Evolutionary conservation across 2,329 filamentous ascomycete species (phyloP), one percentile per base, ranked within the genome.

Genomic region (Cladosporium cucumerinum): DNA sequence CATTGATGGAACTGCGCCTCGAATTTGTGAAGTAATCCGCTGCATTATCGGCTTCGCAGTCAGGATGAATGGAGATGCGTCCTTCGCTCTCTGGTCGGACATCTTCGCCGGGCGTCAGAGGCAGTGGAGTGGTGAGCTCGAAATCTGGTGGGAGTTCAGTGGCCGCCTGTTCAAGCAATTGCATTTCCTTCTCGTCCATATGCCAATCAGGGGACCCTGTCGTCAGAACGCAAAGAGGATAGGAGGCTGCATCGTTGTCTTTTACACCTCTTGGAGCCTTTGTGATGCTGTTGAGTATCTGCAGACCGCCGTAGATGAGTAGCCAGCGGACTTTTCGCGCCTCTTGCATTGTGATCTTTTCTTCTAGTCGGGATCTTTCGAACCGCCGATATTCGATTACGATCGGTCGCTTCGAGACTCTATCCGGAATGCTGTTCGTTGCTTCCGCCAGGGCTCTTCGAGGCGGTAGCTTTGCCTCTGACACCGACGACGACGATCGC

Each of bases 291-390:
- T 85, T 82, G 1, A 95, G 82, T n/a, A 87, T 88, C 73, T 95
- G 91, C 64, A 92, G 84, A 3, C 87, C 83, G 21, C 87, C 84
- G 71, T 94, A 94, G 7, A 94, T 83, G 39, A 93, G 74, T 32
- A 93, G 85, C 91, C 91, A 95, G 46, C 91, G 84, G 18, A 93
- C 85, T 75, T 92, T 93, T 48, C 91, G 86, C 1, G 86, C 89
- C 68, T 94, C 91, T 10, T 83, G 80, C 12, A 86, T 78, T 0
- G 85, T 83, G 0, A 89, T 73, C 71, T 85, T 87, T 64, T 85
- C 86, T 65, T 89, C 85, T 0, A 79, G 78, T 66, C 84, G 87
- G 23, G 80, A 78, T 1, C 83, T 81, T 72, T 95, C 91, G 64
- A 93, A 94, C 2, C 80, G 81, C 3, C 86, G 82, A 71, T 93